Base-by-base conservation (phyloP, 2,329 filamentous ascomycete species). In the Aaosphaeria arxii region DNA sequence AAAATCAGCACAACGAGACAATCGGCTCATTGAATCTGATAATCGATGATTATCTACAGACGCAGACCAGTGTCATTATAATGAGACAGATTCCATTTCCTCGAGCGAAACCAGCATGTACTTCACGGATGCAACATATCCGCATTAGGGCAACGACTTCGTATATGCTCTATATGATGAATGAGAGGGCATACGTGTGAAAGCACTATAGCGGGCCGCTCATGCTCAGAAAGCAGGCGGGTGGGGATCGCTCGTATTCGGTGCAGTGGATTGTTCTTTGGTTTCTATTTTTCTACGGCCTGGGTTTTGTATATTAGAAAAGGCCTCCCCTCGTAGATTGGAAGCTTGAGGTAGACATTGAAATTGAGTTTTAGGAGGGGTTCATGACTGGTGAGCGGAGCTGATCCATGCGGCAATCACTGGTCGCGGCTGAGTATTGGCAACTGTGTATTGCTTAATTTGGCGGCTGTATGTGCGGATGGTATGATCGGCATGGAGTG, bases 401-500 rank as follows among this genome's bases (percentile, higher is more conserved):
- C 9, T 17, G n/a, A 48, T 38, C 54, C 52, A 46, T 42, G 51
- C 13, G 45, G 43, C 39, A 45, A 50, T 54, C 51, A 30, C 51
- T 31, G 43, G 45, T 28, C 38, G 46, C 50, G 50, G 46, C 45
- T 51, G 39, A 46, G 46, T 28, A 41, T 48, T 51, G 50, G 46
- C 45, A 48, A 49, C 42, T 43, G 32, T 32, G 47, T 50, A 48
- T 53, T 47, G 49, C 54, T 53, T 54, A 52, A 53, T 51, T 40
- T 56, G 50, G 51, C 36, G 40, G 42, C 40, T 56, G 39, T 51
- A 50, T 47, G 52, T 44, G 35, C 46, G 39, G 48, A 36, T 47
- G 47, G 48, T 36, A 52, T 52, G 53, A 57, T 57, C 50, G 45
- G 42, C 51, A n/a, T 43, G 42, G 33, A 47, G 44, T 44, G 45